Percentiles rank a stretch among this genome's conserved stretches.
Conservation (phyloP, 495 filamentous ascomycete species). For the Annulohypoxylon moriforme region DNA sequence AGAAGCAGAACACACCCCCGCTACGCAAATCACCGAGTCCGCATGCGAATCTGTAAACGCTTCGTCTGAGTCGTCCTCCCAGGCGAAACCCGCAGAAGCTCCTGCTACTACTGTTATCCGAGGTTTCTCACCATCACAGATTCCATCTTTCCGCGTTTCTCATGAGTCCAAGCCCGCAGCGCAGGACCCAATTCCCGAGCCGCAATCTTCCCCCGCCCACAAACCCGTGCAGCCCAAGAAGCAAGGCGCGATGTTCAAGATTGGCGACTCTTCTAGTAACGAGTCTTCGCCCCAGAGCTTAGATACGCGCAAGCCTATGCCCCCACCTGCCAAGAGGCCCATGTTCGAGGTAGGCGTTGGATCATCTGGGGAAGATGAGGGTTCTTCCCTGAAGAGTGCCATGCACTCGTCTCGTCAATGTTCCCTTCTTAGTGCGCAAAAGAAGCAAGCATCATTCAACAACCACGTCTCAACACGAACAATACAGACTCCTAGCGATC, state of each 20-base stretch:
- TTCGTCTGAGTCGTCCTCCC: constrained; percentile 33
- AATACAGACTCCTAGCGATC: constrained; percentile 71
- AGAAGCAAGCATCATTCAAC: constrained; percentile 88
- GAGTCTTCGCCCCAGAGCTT: constrained; percentile 60
- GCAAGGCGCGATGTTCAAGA: constrained; percentile 64
- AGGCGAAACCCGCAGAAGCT: constrained; percentile 48
- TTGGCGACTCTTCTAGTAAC: constrained; percentile 64
- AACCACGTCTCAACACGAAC: constrained; percentile 76
- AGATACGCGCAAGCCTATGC: constrained; percentile 61
- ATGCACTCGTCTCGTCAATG: constrained; percentile 61
- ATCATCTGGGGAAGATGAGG: constrained; percentile 77
- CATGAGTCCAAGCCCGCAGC: constrained; percentile 43
- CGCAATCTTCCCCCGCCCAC: constrained; percentile 57
- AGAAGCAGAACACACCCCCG: constrained; percentile 51
- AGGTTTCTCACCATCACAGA: constrained; percentile 84
- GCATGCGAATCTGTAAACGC: constrained; percentile 45
- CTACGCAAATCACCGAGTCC: constrained; percentile 73
- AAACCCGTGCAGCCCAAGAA: constrained; percentile 62
- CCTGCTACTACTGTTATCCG: constrained; percentile 77
- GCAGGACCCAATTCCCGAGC: constrained; percentile 56
- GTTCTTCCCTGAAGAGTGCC: constrained; percentile 82
- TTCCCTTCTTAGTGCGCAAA: constrained; percentile 61
- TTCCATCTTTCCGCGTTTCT: constrained; percentile 67
- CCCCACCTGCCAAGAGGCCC: constrained; percentile 69
- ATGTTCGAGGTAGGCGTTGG: constrained; percentile 80